These are phyloP conservation scores for Pseudozyma pruni DNA, from an alignment of 1,284 basidiomycete genomes.

Conservation along the genomic window DNA sequence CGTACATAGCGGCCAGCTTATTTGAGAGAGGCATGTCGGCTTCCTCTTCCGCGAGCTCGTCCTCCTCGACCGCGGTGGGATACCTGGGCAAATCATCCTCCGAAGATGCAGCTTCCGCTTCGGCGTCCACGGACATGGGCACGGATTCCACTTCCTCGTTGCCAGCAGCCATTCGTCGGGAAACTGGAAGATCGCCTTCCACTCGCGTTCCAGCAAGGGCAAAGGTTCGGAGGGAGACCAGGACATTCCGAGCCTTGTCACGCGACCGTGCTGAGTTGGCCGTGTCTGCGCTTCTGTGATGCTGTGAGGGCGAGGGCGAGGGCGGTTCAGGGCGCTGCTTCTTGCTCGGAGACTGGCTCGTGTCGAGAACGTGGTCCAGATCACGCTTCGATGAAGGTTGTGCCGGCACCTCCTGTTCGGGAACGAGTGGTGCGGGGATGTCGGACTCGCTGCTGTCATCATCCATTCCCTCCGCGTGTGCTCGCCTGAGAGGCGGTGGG, in stretches of 20 bases:
- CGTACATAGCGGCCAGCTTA: constrained; percentile 7
- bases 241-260: constrained; percentile 6
- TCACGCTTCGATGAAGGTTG: constrained; percentile 34
- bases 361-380: constrained; percentile 39
- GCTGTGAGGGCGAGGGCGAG: constrained; percentile 1
- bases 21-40: constrained; percentile 11
- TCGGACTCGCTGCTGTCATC: constrained; percentile 27
- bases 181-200: constrained; percentile 9
- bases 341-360: constrained; percentile 22
- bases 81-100: constrained; percentile 2
- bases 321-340: constrained; percentile 7
- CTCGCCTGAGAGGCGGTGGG: background rate
- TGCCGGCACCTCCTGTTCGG: background rate
- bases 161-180: constrained; percentile 7
- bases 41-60: background rate
- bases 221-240: constrained; percentile 16
- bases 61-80: background rate
- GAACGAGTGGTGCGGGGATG: constrained; percentile 6
- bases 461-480: background rate
- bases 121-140: constrained; percentile 3
- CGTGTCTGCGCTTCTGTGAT: background rate
- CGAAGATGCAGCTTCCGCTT: background rate
- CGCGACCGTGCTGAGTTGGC: background rate
- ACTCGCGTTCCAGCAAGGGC: constrained; percentile 17
- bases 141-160: constrained; percentile 18